Percentiles rank a stretch among this genome's conserved stretches.
Evolutionary conservation across 495 filamentous ascomycete species (phyloP).

Genomic region (Parachaetomium inaequale): DNA sequence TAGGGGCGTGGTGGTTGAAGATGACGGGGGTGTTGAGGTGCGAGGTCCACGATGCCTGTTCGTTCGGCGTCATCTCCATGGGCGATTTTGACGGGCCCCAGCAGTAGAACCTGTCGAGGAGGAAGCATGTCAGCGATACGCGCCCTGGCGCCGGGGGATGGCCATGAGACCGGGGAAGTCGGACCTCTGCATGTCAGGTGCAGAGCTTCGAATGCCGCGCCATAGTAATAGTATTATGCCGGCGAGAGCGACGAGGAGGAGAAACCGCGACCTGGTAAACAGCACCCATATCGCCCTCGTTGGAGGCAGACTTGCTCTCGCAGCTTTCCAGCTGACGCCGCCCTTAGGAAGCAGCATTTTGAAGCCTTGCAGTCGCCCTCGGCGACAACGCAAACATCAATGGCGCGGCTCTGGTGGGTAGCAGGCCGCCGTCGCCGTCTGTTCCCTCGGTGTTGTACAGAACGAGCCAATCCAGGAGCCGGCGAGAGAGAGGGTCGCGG

Average conservation of each 20-base stretch:
- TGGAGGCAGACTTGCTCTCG: slow-evolving; percentile 75
- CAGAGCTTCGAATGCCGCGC: slow-evolving; percentile 77
- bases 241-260: slow-evolving; percentile 68
- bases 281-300: slow-evolving; percentile 73
- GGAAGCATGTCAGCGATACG: slow-evolving; percentile 13
- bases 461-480: neutral
- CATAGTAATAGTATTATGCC: slow-evolving; percentile 81
- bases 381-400: slow-evolving; percentile 32
- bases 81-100: slow-evolving; percentile 90
- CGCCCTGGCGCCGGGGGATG: neutral
- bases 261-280: slow-evolving; percentile 72
- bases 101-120: slow-evolving; percentile 77
- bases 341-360: slow-evolving; percentile 73
- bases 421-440: slow-evolving; percentile 13
- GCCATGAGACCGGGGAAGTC: slow-evolving; percentile 23
- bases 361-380: slow-evolving; percentile 35
- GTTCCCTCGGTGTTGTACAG: neutral
- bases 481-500: neutral
- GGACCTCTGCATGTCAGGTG: slow-evolving; percentile 89
- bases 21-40: slow-evolving; percentile 88
- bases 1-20: slow-evolving; percentile 89
- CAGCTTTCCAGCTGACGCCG: slow-evolving; percentile 89
- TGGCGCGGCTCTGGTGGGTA: slow-evolving; percentile 12
- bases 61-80: slow-evolving; percentile 88
- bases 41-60: slow-evolving; percentile 82